Percentiles rank a stretch among this genome's conserved stretches.
These are phyloP conservation scores for Podospora sp. DNA, from an alignment of 495 filamentous ascomycete genomes.

Conservation along the genomic window DNA sequence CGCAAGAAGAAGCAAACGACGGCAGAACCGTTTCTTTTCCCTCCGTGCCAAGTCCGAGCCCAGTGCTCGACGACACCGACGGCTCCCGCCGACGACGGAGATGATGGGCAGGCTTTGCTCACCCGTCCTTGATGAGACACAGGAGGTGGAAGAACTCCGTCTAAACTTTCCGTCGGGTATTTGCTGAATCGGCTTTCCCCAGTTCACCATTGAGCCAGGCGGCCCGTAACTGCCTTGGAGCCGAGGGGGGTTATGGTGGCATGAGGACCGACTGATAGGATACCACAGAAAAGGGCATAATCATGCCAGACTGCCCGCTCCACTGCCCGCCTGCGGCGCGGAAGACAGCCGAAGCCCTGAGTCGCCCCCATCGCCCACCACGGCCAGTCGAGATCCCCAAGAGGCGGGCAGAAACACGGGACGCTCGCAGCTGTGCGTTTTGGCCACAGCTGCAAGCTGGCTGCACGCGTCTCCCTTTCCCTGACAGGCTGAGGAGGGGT, in stretches of 20 bases:
- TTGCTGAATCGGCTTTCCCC: neutral
- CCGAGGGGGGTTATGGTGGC: neutral
- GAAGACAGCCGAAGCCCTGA: neutral
- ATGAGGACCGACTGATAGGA: neutral
- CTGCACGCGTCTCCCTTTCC: neutral
- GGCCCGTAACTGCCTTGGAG: neutral
- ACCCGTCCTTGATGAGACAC: neutral
- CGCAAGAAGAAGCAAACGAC: neutral
- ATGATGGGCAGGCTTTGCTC: neutral
- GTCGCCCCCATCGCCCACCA: neutral
- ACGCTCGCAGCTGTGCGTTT: neutral
- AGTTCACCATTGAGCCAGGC: neutral
- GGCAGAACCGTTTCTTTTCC: neutral
- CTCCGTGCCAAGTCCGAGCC: neutral
- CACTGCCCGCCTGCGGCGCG: neutral
- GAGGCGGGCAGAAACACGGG: neutral
- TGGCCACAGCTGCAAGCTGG: neutral
- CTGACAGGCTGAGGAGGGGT: constrained; percentile 5
- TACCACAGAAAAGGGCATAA: neutral
- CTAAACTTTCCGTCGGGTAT: neutral
- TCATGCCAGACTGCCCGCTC: neutral
- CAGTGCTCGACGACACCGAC: neutral
- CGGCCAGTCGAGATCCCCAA: neutral
- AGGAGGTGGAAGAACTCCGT: neutral
- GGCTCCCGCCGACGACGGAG: neutral